phyloP scores from a whole-genome alignment of 768 basidiomycete species.

The Russula griseocarnosa region DNA sequence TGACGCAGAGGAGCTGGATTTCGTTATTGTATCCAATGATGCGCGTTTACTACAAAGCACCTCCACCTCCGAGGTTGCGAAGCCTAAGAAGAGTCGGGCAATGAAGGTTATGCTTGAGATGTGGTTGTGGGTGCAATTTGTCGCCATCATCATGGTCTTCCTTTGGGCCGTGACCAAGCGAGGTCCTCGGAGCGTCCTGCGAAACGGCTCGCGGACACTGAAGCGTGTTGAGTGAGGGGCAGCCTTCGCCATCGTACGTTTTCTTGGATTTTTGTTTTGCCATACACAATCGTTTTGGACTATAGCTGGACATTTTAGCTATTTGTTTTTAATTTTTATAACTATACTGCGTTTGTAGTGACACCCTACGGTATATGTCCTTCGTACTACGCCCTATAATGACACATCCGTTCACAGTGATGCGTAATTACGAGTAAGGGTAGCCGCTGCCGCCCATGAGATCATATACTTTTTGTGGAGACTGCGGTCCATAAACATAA shows the following conservation, averaged over 20 bases:
- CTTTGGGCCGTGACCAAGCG: conserved; percentile 75
- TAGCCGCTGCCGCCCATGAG: not conserved
- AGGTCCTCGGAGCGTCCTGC: conserved; percentile 67
- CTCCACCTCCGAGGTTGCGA: not conserved
- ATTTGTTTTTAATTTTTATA: no score
- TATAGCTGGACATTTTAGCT: not conserved
- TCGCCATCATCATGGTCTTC: conserved; percentile 69
- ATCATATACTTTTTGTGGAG: not conserved
- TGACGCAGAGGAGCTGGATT: not conserved
- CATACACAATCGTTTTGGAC: conserved; percentile 3
- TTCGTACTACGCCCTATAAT: conserved; percentile 7
- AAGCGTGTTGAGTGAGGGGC: conserved; percentile 9
- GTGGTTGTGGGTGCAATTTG: conserved; percentile 85
- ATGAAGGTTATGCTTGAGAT: conserved; percentile 58
- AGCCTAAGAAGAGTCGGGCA: conserved; percentile 31
- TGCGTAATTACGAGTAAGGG: not conserved
- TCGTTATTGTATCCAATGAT: not conserved
- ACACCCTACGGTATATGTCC: not conserved
- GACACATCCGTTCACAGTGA: not conserved
- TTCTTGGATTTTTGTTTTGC: not conserved
- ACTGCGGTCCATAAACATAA: not conserved
- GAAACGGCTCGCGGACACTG: conserved; percentile 38
- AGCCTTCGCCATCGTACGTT: not conserved
- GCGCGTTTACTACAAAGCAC: not conserved
- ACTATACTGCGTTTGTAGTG: conserved; percentile 1